Evolutionary conservation across 495 filamentous ascomycete species (phyloP).

Genomic region (Aspergillus ellipticus): DNA sequence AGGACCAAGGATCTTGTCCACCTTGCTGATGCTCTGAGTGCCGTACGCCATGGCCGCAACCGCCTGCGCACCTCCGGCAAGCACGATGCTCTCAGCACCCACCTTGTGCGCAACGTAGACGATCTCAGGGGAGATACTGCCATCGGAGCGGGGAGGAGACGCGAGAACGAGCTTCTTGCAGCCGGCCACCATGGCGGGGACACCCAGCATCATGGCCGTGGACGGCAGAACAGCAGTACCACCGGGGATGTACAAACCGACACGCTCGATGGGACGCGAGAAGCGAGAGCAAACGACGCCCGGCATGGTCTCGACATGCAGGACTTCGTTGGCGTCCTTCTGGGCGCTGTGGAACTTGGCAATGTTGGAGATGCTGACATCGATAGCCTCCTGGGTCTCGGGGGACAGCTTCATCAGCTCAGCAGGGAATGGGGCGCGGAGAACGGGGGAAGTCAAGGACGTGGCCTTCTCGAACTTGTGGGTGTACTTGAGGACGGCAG

Average conservation of each 20-base stretch:
- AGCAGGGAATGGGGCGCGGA: conserved; percentile 80
- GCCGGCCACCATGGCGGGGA: conserved; percentile 96
- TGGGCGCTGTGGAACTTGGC: conserved; percentile 89
- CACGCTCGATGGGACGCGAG: conserved; percentile 84
- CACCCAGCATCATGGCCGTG: conserved; percentile 95
- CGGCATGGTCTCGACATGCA: conserved; percentile 93
- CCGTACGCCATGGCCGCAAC: conserved; percentile 71
- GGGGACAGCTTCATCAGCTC: conserved; percentile 77
- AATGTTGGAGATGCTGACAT: conserved; percentile 91
- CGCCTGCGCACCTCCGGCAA: conserved; percentile 95
- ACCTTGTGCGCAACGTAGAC: conserved; percentile 98
- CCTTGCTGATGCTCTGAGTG: conserved; percentile 78
- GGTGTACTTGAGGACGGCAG: conserved; percentile 83
- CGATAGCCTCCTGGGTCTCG: conserved; percentile 86
- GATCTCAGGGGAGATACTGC: conserved; percentile 90
- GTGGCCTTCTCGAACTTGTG: conserved; percentile 97
- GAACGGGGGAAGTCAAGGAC: conserved; percentile 79
- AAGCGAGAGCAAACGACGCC: conserved; percentile 94
- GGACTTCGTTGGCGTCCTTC: conserved; percentile 65
- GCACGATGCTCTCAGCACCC: conserved; percentile 88
- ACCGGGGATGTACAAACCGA: conserved; percentile 92
- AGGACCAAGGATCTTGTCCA: conserved; percentile 97
- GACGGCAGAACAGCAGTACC: conserved; percentile 94
- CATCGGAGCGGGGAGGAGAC: conserved; percentile 84
- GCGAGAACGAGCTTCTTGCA: conserved; percentile 93